Conservation (phyloP, 805 yeast species). For the Ogataea trehaloabstinens region DNA sequence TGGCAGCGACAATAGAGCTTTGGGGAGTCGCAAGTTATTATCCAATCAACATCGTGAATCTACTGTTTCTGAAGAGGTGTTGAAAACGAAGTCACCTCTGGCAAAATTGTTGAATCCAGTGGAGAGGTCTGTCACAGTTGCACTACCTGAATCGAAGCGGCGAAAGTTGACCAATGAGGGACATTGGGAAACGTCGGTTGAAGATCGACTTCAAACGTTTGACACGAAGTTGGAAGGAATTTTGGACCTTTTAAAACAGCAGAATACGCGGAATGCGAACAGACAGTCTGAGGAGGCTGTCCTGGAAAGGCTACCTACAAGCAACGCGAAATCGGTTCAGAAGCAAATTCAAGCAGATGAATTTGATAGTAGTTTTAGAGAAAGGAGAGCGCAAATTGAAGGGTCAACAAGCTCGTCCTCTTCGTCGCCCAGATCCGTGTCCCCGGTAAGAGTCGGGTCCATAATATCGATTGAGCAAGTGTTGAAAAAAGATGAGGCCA, state of each 20-base stretch:
- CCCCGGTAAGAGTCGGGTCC: background rate
- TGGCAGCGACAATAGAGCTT: conserved; percentile 18
- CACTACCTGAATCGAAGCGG: background rate
- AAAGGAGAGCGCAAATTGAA: background rate
- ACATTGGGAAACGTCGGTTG: conserved; percentile 37
- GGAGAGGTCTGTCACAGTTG: conserved; percentile 1
- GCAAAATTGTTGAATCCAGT: conserved; percentile 19
- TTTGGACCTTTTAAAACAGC: conserved; percentile 33
- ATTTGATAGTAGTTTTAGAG: background rate
- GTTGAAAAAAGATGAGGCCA: conserved; percentile 33
- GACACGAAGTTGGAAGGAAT: conserved; percentile 40
- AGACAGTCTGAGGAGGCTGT: background rate
- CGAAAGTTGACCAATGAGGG: background rate
- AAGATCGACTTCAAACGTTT: conserved; percentile 37
- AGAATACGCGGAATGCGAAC: conserved; percentile 8
- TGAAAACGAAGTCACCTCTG: conserved; percentile 11
- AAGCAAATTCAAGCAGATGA: background rate
- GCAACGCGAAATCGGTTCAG: conserved; percentile 1
- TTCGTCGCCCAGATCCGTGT: background rate
- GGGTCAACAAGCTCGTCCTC: background rate
- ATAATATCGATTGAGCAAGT: conserved; percentile 16
- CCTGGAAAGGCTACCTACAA: background rate
- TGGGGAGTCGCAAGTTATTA: background rate
- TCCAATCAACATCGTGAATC: background rate
- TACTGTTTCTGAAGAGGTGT: background rate